phyloP scores from a whole-genome alignment of 371 early-diverging fungal genomes.

The Rhizopus sp. region DNA sequence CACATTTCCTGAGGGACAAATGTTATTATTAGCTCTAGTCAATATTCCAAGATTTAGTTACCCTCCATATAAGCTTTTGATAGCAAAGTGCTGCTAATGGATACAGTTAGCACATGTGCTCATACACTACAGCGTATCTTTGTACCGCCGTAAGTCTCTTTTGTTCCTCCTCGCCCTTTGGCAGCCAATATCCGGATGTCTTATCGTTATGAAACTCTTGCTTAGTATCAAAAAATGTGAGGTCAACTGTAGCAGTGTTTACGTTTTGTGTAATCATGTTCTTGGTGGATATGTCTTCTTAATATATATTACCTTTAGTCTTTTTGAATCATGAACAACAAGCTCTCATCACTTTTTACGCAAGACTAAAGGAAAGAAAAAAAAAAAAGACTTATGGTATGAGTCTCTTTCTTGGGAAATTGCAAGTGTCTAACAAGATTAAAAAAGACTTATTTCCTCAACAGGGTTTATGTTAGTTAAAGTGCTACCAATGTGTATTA shows the following conservation, averaged over 20 bases:
- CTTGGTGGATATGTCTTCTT: no score
- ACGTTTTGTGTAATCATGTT: no score
- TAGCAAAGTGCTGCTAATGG: slow-evolving; percentile 32
- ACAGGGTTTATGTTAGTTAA: no score
- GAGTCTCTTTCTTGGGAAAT: neutral
- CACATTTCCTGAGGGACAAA: neutral
- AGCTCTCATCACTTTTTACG: no score
- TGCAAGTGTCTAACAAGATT: no score
- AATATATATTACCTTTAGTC: no score
- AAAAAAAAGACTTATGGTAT: neutral
- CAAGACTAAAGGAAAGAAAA: neutral
- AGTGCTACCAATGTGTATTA: no score
- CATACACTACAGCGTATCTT: neutral
- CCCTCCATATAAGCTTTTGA: slow-evolving; percentile 31
- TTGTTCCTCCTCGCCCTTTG: slow-evolving; percentile 21
- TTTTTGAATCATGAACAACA: no score
- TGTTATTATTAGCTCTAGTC: neutral
- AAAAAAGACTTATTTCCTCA: no score
- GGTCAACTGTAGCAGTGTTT: no score
- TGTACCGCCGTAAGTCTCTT: slow-evolving; percentile 19
- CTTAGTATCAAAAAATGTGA: no score
- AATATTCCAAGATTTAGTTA: slow-evolving; percentile 5
- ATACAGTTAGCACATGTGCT: neutral
- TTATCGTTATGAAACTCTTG: slow-evolving; percentile 16
- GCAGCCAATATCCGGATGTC: slow-evolving; percentile 16